Base-by-base conservation (phyloP, 768 basidiomycete species). In the Lactifluus rugatus region DNA sequence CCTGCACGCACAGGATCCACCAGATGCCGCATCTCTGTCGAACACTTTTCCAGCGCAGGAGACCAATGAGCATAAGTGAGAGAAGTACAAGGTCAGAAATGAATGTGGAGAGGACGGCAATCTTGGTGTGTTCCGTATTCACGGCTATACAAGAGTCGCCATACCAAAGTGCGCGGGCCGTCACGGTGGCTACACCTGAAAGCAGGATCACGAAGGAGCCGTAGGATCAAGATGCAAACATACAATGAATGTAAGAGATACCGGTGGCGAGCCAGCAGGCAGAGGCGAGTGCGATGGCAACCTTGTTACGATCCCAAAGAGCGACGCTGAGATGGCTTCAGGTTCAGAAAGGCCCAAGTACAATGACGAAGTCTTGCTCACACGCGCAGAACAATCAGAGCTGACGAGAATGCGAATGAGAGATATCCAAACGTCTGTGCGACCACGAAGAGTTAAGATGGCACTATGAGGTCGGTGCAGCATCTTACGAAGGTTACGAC, bases 321-420 rank as follows among this genome's bases (percentile, higher is more conserved):
- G 47, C 48, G 42, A 52, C 28, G 23, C 58, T 59, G 25, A 21
- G 26, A 26, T 2, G 10, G 42, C 21, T 13, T 14, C n/a, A n/a
- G 13, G 4, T 14, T 54, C 41, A 49, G 32, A 31, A 21, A 17
- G n/a, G 39, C 31, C 11, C 21, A 46, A 25, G 13, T 13, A 5
- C n/a, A 2, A 28, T 17, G 11, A 45, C 10, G 7, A 19, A 16
- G 23, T 17, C 17, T 8, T 25, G 17, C 58, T 54, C 34, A 61
- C 60, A 61, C 36, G 13, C 60, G 60, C 17, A 61, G 48, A 23
- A 59, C 42, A 19, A 61, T 39, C 21, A 61, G 34, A 8, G 60
- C 32, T 32, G 60, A 61, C 26, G 60, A 51, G 7, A 47, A 61
- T n/a, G 25, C n/a, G 34, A 53, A 48, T 36, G 60, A 48, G 21